A percentile compares a stretch with the other conserved stretches of the same genome.
phyloP scores from a whole-genome alignment of 257 asterid genomes.

The Capsicum pubescens region DNA sequence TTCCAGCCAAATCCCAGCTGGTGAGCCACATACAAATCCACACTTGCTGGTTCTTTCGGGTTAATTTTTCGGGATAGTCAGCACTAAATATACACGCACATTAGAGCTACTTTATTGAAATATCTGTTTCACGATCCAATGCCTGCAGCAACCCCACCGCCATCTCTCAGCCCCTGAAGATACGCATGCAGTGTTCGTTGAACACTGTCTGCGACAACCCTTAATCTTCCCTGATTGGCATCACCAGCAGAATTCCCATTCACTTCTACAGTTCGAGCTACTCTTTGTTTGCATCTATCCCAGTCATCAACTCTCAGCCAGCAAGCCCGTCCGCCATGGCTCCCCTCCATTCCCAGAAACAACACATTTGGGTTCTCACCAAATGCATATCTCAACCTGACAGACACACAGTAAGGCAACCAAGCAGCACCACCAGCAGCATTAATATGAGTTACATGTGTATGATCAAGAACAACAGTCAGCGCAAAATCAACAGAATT shows the following conservation, averaged over 20 bases:
- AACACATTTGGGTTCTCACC: slow-evolving; percentile 73
- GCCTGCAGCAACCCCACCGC: slow-evolving; percentile 46
- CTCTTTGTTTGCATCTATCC: slow-evolving; percentile 91
- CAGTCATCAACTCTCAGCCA: slow-evolving; percentile 85
- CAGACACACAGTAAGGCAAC: slow-evolving; percentile 95
- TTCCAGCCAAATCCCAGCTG: slow-evolving; percentile 16
- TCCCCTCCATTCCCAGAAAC: slow-evolving; percentile 96
- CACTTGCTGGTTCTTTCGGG: background rate
- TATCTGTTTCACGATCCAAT: slow-evolving; percentile 38
- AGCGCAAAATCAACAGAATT: slow-evolving; percentile 91
- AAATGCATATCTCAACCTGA: slow-evolving; percentile 76
- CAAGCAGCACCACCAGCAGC: slow-evolving; percentile 99
- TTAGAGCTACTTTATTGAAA: slow-evolving; percentile 17
- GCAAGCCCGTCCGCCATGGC: slow-evolving; percentile 99
- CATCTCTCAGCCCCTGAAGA: slow-evolving; percentile 92
- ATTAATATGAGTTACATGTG: slow-evolving; percentile 85
- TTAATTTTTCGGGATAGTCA: background rate
- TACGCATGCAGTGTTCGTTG: slow-evolving; percentile 77
- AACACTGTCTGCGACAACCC: slow-evolving; percentile 83
- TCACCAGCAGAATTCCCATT: slow-evolving; percentile 75
- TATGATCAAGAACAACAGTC: slow-evolving; percentile 91
- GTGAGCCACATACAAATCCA: background rate
- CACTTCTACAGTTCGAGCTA: slow-evolving; percentile 66
- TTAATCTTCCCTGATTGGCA: slow-evolving; percentile 81
- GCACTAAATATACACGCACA: background rate